Percentiles rank a stretch among this genome's conserved stretches.
Conservation (phyloP, 768 basidiomycete genomes). For the Pholiota conissans region DNA sequence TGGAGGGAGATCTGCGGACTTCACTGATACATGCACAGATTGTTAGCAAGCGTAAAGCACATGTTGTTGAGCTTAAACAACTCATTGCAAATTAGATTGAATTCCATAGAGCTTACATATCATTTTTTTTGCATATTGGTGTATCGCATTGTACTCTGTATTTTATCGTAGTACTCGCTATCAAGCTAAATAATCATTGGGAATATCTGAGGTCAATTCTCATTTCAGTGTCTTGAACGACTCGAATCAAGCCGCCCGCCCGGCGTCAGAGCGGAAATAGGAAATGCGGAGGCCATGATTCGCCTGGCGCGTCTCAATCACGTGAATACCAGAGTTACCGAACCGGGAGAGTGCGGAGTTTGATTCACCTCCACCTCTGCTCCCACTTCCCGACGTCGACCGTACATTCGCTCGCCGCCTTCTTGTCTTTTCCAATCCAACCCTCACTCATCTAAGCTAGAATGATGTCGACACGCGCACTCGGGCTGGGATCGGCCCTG, state of each 20-base stretch:
- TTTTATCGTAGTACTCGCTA: too few species aligned
- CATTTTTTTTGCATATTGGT: not conserved
- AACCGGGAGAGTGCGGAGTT: conserved; percentile 9
- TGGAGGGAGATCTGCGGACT: conserved; percentile 57
- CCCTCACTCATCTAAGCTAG: conserved; percentile 9
- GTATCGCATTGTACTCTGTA: not conserved
- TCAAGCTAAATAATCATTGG: too few species aligned
- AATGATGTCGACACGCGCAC: conserved; percentile 49
- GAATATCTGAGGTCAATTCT: too few species aligned
- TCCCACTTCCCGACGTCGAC: not conserved
- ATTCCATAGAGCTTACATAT: not conserved
- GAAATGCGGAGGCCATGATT: not conserved
- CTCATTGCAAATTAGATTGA: conserved; percentile 4
- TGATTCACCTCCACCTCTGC: conserved; percentile 1
- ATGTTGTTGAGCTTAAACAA: conserved; percentile 45
- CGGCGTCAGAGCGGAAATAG: too few species aligned
- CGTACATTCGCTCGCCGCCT: not conserved
- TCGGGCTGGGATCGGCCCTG: conserved; percentile 60
- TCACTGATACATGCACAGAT: conserved; percentile 57
- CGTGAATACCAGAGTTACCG: conserved; percentile 2
- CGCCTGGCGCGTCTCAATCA: conserved; percentile 4
- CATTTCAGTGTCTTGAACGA: too few species aligned
- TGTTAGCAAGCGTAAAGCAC: conserved; percentile 50
- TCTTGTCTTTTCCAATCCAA: not conserved
- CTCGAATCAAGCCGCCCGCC: too few species aligned